Base-by-base conservation (phyloP, 345 rosid species). In the Salix suchowensis region DNA sequence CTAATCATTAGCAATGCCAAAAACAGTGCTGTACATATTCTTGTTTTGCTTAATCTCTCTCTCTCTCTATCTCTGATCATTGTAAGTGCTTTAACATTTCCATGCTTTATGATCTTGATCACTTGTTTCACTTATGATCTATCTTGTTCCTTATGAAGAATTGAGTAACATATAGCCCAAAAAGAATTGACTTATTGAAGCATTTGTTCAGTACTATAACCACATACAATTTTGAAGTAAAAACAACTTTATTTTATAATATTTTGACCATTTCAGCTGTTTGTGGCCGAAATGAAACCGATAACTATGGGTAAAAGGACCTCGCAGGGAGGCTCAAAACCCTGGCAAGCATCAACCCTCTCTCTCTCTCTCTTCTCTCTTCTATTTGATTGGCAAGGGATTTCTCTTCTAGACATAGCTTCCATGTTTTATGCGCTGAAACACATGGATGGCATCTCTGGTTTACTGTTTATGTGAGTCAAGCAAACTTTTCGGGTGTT, bases 71-170 rank as follows among this genome's bases (percentile, higher is more conserved):
- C 82, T 76, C 77, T 50, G n/a, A 21, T 83, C 87, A 84, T 82
- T 58, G 36, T 37, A 58, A 12, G 74, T 36, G 16, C 61, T 69
- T n/a, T 23, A 58, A 58, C 64, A 10, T 58, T 76, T 82, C 70
- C 60, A 82, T 80, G 80, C 82, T 58, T 83, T 60, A 85, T 86
- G 84, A 80, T 82, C 76, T 73, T 75, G 71, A 70, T 28, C 30
- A 28, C 81, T 76, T 66, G 81, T 82, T 76, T 83, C 68, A 12
- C 54, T 28, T 42, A 37, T 72, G 34, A 60, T 61, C 68, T 40
- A 67, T 30, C 50, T 9, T 39, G 26, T 67, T 37, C 50, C 44
- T 39, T 14, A 4, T 23, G 28, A 58, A 58, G 28, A 58, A n/a
- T 3, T n/a, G 64, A 58, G 64, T n/a, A n/a, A 23, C 64, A 58